phyloP scores from a whole-genome alignment of 202 grass and related monocot genomes.

The Schoenoplectus tabernaemontani region DNA sequence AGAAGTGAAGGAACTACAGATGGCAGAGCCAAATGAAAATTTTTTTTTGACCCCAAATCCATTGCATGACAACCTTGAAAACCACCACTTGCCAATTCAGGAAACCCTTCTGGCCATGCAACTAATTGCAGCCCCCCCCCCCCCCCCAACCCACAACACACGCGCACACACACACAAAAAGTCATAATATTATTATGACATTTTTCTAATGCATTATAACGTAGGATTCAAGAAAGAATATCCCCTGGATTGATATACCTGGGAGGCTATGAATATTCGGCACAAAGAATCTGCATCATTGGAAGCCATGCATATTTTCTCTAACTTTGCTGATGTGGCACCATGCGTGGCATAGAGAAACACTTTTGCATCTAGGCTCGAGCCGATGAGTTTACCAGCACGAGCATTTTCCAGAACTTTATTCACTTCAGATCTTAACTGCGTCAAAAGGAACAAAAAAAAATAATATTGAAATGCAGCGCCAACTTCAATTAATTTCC shows the following conservation, averaged over 20 bases:
- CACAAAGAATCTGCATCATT: constrained; percentile 88
- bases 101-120: background rate
- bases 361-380: constrained; percentile 86
- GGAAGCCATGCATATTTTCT: constrained; percentile 50
- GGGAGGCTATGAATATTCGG: constrained; percentile 81
- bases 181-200: background rate
- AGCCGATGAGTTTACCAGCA: constrained; percentile 79
- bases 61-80: background rate
- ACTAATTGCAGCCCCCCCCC: no score
- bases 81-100: background rate
- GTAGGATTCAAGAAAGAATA: background rate
- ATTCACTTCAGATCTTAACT: constrained; percentile 99
- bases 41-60: background rate
- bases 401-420: constrained; percentile 94
- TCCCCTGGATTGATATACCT: constrained; percentile 37
- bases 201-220: background rate
- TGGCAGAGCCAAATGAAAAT: background rate
- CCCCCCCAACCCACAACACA: no score
- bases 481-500: background rate
- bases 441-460: constrained; percentile 17
- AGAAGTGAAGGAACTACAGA: background rate
- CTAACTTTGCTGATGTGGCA: constrained; percentile 41
- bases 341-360: constrained; percentile 50
- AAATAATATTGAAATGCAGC: background rate
- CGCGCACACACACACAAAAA: no score